Conservation (phyloP, 1,139 yeast species). For the Candida smagusa region DNA sequence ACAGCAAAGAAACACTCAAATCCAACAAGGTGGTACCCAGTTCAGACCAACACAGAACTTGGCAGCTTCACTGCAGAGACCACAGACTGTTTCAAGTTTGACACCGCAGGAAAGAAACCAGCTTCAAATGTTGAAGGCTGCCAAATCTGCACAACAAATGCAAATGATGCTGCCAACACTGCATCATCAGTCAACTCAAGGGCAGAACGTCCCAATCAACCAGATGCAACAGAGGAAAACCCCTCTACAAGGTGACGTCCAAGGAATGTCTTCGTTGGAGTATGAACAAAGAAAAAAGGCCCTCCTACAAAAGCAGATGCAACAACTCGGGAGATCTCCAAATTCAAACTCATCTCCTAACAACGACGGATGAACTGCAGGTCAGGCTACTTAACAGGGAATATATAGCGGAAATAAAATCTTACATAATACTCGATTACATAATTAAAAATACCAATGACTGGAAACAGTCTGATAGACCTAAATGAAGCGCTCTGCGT, state of each 20-base stretch:
- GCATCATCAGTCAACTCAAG: conserved; percentile 9
- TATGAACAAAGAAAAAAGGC: conserved; percentile 28
- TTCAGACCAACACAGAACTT: conserved; percentile 1
- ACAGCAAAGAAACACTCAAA: conserved; percentile 6
- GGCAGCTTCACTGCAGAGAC: conserved; percentile 7
- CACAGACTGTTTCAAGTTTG: conserved; percentile 24
- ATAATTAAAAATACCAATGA: conserved; percentile 8
- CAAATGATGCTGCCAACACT: conserved; percentile 6
- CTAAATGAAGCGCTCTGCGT: conserved; percentile 23
- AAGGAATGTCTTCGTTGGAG: conserved; percentile 23
- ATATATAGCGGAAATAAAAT: no score
- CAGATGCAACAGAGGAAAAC: conserved; percentile 8
- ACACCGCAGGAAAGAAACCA: conserved; percentile 39
- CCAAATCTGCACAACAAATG: conserved; percentile 28
- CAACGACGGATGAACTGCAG: no score
- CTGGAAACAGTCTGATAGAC: conserved; percentile 6
- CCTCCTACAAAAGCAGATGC: conserved; percentile 26
- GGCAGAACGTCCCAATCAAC: conserved; percentile 7
- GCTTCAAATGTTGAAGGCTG: conserved; percentile 36
- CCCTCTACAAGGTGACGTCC: conserved; percentile 14
- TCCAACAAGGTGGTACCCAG: conserved; percentile 3
- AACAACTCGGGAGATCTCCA: conserved; percentile 10
- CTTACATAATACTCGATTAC: conserved; percentile 13
- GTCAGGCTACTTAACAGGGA: no score
- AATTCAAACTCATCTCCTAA: no score